Conservation (phyloP, 352 stramenopile genomes). For the Phytophthora aleatoria region DNA sequence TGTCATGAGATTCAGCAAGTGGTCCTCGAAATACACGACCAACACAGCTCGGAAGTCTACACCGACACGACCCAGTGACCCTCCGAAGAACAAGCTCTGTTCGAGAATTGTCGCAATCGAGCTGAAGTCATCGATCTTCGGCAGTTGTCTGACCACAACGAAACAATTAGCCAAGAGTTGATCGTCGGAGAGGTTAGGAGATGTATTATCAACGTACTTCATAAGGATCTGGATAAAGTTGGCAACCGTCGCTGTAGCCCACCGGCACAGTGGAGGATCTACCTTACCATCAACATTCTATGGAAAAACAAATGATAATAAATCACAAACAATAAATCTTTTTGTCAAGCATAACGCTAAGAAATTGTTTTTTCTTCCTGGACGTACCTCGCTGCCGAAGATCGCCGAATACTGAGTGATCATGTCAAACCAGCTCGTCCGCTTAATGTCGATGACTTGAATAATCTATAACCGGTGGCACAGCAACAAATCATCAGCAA, state of each 20-base stretch:
- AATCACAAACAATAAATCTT: background rate
- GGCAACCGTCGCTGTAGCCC: constrained; percentile 79
- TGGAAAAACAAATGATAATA: background rate
- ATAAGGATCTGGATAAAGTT: constrained; percentile 84
- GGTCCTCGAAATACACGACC: constrained; percentile 83
- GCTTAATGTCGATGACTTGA: constrained; percentile 88
- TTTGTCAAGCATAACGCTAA: background rate
- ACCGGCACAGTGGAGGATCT: constrained; percentile 79
- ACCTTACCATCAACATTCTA: constrained; percentile 79
- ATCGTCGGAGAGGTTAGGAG: background rate
- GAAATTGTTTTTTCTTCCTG: background rate
- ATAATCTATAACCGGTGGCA: constrained; percentile 52
- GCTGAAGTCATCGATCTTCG: constrained; percentile 85
- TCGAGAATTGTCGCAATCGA: constrained; percentile 81
- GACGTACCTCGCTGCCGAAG: constrained; percentile 75
- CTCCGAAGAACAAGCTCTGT: constrained; percentile 86
- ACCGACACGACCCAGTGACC: constrained; percentile 78
- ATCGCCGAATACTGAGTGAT: constrained; percentile 92
- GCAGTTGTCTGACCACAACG: constrained; percentile 61
- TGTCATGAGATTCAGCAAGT: constrained; percentile 72
- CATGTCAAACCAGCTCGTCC: constrained; percentile 91
- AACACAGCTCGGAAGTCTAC: constrained; percentile 85
- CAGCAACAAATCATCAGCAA: constrained; percentile 2
- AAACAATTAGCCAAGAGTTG: constrained; percentile 7
- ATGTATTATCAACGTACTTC: constrained; percentile 46